A percentile compares a stretch with the other conserved stretches of the same genome.
These are phyloP conservation scores for Beauveria sp. DNA, from an alignment of 2,329 filamentous ascomycete genomes.

Conservation along the genomic window DNA sequence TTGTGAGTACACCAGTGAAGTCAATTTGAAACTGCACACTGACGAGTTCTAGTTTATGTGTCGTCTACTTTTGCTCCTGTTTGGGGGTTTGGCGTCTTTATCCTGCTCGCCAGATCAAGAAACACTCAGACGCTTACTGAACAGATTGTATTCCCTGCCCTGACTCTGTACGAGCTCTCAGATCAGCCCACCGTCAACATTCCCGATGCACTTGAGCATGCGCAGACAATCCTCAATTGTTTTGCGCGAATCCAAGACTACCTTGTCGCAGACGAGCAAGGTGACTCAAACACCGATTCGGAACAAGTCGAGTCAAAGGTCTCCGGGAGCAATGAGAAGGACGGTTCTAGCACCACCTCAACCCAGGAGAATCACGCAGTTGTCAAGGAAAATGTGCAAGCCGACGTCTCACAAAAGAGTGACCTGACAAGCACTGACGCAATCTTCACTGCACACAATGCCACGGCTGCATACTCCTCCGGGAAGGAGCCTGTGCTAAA, in stretches of 20 bases:
- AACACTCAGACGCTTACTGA: conserved; percentile 15
- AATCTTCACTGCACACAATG: conserved; percentile 1
- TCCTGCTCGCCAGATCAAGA: conserved; percentile 12
- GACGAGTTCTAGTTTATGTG: not conserved
- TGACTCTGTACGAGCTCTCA: conserved; percentile 17
- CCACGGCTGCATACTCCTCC: conserved; percentile 10
- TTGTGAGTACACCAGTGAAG: conserved; percentile 10
- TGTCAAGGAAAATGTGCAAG: not conserved
- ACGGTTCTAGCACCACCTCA: not conserved
- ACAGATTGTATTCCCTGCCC: conserved; percentile 16
- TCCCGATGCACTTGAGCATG: conserved; percentile 16
- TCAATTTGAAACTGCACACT: not conserved
- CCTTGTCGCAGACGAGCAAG: conserved; percentile 15
- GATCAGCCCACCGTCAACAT: conserved; percentile 16
- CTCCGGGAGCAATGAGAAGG: not conserved
- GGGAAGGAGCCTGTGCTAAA: conserved; percentile 7
- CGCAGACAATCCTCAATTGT: conserved; percentile 17
- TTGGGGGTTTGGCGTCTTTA: conserved; percentile 15
- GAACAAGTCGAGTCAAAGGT: not conserved
- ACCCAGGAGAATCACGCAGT: not conserved
- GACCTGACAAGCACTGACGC: not conserved
- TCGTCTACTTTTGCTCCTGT: conserved; percentile 16
- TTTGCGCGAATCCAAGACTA: conserved; percentile 18
- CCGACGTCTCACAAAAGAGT: not conserved
- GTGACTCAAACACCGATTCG: not conserved